These are phyloP conservation scores for Aspergillus tubingensis DNA, from an alignment of 2,329 filamentous ascomycete genomes.

Conservation along the genomic window DNA sequence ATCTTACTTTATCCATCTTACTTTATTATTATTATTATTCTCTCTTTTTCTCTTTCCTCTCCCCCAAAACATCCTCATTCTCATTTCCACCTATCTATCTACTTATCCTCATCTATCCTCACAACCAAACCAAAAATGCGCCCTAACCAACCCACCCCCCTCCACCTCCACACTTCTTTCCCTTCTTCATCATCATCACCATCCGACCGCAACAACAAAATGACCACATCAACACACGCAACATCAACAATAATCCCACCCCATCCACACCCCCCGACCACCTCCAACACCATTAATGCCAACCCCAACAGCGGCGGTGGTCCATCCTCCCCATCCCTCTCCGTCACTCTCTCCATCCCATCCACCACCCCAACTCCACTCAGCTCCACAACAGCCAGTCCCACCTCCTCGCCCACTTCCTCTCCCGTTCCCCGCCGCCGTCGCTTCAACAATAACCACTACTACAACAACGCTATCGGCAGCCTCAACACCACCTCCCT, in stretches of 20 bases:
- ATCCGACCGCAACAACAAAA: conserved; percentile 21
- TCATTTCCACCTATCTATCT: neutral
- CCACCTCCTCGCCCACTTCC: conserved; percentile 33
- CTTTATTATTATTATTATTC: too few relatives aligned
- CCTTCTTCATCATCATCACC: conserved; percentile 19
- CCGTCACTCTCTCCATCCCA: conserved; percentile 17
- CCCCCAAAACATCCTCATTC: neutral
- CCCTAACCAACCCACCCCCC: conserved; percentile 22
- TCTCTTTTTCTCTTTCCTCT: too few relatives aligned
- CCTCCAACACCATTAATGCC: conserved; percentile 6
- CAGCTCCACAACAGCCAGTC: conserved; percentile 33
- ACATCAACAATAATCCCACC: too few relatives aligned
- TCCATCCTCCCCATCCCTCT: conserved; percentile 27
- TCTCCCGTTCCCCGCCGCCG: conserved; percentile 23
- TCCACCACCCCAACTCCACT: conserved; percentile 25
- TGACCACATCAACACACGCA: conserved; percentile 16
- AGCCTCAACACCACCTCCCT: conserved; percentile 9
- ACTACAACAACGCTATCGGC: conserved; percentile 8
- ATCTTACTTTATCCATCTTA: too few relatives aligned
- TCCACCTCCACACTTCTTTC: conserved; percentile 37
- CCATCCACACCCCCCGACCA: too few relatives aligned
- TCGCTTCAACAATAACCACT: conserved; percentile 19
- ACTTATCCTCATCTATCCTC: neutral
- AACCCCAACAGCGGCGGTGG: conserved; percentile 13
- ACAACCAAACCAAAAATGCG: conserved; percentile 21